Base-by-base conservation (phyloP, 129 eudicot genomes). In the Lactuca saligna region DNA sequence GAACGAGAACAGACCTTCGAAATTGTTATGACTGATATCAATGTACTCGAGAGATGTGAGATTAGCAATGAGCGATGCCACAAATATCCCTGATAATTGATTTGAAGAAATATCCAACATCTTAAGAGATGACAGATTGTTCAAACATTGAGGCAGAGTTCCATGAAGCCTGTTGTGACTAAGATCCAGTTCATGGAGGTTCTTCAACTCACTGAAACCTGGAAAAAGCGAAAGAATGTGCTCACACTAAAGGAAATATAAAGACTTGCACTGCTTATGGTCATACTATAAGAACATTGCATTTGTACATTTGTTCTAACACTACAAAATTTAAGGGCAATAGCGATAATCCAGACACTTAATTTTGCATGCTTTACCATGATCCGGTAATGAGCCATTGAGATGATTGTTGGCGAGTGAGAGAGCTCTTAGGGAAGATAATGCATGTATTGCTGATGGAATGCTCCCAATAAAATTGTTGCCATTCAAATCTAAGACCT, bases 31-130 rank as follows among this genome's bases (percentile, higher is more conserved):
- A 44, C 75, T 53, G 49, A 78, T 63, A 15, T 76, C 75, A 29
- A 79, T 8, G 44, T 82, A 70, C 79, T 82, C 70, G 0, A 82
- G 75, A 63, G 70, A 55, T 2, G 39, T 54, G 70, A 79, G 87
- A 29, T 67, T 75, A 1, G 61, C 1, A 20, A 75, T 57, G 32
- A 66, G 11, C 5, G 72, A 54, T 17, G 81, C 32, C 3, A 31
- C 12, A 61, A 74, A 4, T 48, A 0, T 66, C 44, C 81, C 69
- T 0, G 35, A 31, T 12, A 82, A 77, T 12, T 13, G 20, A 17
- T 81, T 81, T 41, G 42, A 44, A 62, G 67, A 65, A 51, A 81
- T 65, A 42, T 76, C 75, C 10, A 78, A 67, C 6, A 63, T 0
- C 56, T 62, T 41, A 20, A 82, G 71, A 57, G 64, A 78, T 41